Percentiles rank a stretch among this genome's conserved stretches.
Conservation (phyloP, 140 eudicot species). For the Erigeron philadelphicus region DNA sequence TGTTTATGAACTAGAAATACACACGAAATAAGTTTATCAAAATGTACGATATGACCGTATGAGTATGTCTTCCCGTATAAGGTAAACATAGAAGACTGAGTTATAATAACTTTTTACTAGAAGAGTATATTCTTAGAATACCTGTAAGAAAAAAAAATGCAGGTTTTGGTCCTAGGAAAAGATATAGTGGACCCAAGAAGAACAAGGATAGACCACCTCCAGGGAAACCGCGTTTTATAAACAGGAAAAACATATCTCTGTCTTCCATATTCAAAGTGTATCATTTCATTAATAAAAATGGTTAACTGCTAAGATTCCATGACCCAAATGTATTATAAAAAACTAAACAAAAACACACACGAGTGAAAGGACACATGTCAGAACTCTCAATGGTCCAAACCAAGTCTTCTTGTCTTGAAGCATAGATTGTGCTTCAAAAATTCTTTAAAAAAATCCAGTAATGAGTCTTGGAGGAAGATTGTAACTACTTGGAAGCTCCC, state of each 20-base stretch:
- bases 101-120: background rate
- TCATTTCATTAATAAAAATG: background rate
- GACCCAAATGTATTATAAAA: background rate
- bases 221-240: constrained; percentile 41
- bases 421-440: constrained; percentile 14
- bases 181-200: constrained; percentile 28
- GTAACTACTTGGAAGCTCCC: constrained; percentile 57
- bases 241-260: constrained; percentile 27
- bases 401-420: constrained; percentile 26
- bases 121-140: constrained; percentile 16
- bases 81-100: background rate
- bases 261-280: constrained; percentile 24
- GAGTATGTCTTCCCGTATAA: too few relatives aligned
- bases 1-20: too few relatives aligned
- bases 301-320: constrained; percentile 20
- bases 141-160: background rate
- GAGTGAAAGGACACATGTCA: constrained; percentile 26
- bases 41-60: too few relatives aligned
- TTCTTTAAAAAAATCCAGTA: constrained; percentile 16
- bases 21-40: too few relatives aligned
- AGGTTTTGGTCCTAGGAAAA: constrained; percentile 23
- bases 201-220: constrained; percentile 29
- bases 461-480: constrained; percentile 23
- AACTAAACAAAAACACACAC: background rate
- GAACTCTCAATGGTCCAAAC: constrained; percentile 22